phyloP scores from a whole-genome alignment of 2,329 filamentous ascomycete genomes.

The Nemania bipapillata region DNA sequence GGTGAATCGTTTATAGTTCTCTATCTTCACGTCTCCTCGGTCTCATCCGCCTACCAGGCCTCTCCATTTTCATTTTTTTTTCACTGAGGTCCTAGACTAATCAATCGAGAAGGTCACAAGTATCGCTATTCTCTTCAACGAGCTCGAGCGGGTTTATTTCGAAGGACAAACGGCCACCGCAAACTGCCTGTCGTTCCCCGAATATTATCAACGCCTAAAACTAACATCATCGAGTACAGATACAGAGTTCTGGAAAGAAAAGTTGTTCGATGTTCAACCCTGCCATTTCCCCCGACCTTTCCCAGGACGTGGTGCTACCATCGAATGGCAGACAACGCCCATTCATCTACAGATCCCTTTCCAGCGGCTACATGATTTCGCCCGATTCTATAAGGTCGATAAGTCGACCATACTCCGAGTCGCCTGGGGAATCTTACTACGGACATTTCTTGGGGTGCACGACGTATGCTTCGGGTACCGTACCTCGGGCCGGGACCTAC shows the following conservation, averaged over 20 bases:
- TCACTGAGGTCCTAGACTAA: slow-evolving; percentile 15
- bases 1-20: no score
- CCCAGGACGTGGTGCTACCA: slow-evolving; percentile 39
- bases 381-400: slow-evolving; percentile 55
- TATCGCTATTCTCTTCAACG: slow-evolving; percentile 59
- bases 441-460: slow-evolving; percentile 64
- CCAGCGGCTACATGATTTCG: slow-evolving; percentile 59
- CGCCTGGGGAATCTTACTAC: slow-evolving; percentile 69
- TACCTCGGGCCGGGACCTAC: slow-evolving; percentile 58
- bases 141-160: slow-evolving; percentile 60
- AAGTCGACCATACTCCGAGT: slow-evolving; percentile 64
- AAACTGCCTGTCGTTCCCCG: slow-evolving; percentile 52
- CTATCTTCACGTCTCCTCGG: no score
- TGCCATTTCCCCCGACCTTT: slow-evolving; percentile 61
- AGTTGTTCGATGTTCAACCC: slow-evolving; percentile 53
- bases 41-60: neutral
- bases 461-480: slow-evolving; percentile 67
- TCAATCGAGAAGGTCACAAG: slow-evolving; percentile 50
- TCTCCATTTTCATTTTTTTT: neutral
- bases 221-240: slow-evolving; percentile 54
- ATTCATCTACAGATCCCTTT: slow-evolving; percentile 57
- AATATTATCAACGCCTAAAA: slow-evolving; percentile 55
- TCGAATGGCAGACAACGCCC: slow-evolving; percentile 52
- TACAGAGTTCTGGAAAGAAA: slow-evolving; percentile 60
- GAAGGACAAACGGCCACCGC: slow-evolving; percentile 52